A percentile compares a stretch with the other conserved stretches of the same genome.
Conservation (phyloP, 108 stramenopile genomes). For the Poteriospumella lacustris region DNA sequence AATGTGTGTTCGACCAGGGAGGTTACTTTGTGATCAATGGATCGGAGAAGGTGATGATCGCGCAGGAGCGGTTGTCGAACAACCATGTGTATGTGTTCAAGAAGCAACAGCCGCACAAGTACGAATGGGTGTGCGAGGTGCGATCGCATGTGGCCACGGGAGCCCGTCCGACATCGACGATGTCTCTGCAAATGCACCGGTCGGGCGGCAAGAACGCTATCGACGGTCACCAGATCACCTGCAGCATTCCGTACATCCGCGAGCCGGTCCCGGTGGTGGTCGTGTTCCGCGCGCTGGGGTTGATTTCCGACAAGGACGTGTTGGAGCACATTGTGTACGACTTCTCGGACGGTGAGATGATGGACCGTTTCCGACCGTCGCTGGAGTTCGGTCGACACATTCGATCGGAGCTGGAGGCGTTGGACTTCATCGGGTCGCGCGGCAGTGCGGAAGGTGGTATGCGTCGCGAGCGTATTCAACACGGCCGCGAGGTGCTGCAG, state of each 20-base stretch:
- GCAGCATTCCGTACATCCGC: slow-evolving; percentile 88
- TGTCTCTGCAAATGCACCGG: slow-evolving; percentile 94
- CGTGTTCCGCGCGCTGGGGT: slow-evolving; percentile 94
- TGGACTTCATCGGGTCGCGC: slow-evolving; percentile 92
- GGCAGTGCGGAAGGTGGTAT: slow-evolving; percentile 75
- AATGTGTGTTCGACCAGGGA: slow-evolving; percentile 99
- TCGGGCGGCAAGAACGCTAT: slow-evolving; percentile 78
- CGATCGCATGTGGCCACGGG: slow-evolving; percentile 68
- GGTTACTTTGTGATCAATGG: slow-evolving; percentile 99
- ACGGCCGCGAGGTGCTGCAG: slow-evolving; percentile 85
- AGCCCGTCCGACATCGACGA: slow-evolving; percentile 78
- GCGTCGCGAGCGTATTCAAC: slow-evolving; percentile 89
- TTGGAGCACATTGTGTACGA: slow-evolving; percentile 98
- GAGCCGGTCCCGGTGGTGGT: slow-evolving; percentile 95
- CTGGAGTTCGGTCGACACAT: slow-evolving; percentile 92
- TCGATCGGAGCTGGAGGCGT: slow-evolving; percentile 79
- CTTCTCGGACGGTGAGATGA: slow-evolving; percentile 89
- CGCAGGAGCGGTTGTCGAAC: slow-evolving; percentile 94
- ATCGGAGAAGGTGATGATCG: slow-evolving; percentile 94
- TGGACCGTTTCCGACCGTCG: slow-evolving; percentile 87
- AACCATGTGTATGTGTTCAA: slow-evolving; percentile 93
- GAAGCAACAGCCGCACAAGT: slow-evolving; percentile 92
- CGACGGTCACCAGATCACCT: slow-evolving; percentile 84
- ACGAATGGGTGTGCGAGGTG: slow-evolving; percentile 89
- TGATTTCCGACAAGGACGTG: slow-evolving; percentile 71